These are phyloP conservation scores for Globisporangium splendens DNA, from an alignment of 352 stramenopile species.

Conservation along the genomic window DNA sequence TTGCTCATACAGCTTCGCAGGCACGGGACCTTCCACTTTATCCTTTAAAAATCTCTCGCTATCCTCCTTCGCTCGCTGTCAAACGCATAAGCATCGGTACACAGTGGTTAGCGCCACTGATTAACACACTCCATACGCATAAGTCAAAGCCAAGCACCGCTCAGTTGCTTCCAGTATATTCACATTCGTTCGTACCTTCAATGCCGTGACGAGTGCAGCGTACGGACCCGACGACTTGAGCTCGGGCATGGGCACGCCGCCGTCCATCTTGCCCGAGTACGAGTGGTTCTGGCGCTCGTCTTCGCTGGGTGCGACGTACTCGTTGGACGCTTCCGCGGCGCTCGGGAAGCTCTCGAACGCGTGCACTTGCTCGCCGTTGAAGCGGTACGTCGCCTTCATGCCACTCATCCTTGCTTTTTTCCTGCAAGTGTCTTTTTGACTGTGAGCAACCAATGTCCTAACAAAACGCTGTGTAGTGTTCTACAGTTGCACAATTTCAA, in stretches of 20 bases:
- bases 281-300: conserved; percentile 59
- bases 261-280: conserved; percentile 69
- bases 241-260: conserved; percentile 46
- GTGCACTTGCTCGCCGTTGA: conserved; percentile 66
- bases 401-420: conserved; percentile 32
- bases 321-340: conserved; percentile 53
- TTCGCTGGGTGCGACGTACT: conserved; percentile 40
- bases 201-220: conserved; percentile 62
- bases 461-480: no score
- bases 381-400: conserved; percentile 60
- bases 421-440: not conserved
- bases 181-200: conserved; percentile 46
- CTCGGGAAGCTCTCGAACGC: conserved; percentile 65
- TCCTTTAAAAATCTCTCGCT: conserved; percentile 80
- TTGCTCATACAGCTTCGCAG: conserved; percentile 61
- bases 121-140: no score
- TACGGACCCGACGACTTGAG: conserved; percentile 70
- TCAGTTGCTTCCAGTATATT: not conserved
- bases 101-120: not conserved
- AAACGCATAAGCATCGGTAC: not conserved
- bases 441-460: no score
- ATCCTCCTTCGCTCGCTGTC: conserved; percentile 71
- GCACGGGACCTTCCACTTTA: conserved; percentile 74
- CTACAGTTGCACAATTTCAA: no score
- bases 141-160: no score